phyloP scores from a whole-genome alignment of 75 land plant genomes.

The Isoetes taiwanensis region DNA sequence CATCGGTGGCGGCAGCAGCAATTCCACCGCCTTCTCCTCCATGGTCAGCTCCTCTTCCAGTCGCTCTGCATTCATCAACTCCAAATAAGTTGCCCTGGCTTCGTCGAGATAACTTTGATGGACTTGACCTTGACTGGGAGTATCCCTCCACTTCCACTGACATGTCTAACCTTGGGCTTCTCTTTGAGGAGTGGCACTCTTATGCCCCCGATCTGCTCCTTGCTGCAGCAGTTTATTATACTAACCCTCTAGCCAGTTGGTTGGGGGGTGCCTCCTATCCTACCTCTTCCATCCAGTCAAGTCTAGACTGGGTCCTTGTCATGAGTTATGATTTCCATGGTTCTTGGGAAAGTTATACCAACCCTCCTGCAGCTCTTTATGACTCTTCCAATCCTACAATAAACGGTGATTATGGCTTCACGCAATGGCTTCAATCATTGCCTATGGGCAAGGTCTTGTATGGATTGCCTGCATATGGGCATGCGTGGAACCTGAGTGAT shows the following conservation, averaged over 20 bases:
- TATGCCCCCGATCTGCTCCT: neutral
- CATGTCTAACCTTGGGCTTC: neutral
- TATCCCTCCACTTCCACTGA: neutral
- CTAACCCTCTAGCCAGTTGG: neutral
- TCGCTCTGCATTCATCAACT: neutral
- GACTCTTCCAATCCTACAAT: slow-evolving; percentile 1
- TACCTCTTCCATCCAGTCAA: neutral
- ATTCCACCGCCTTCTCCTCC: neutral
- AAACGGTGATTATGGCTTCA: slow-evolving; percentile 1
- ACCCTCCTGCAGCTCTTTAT: neutral
- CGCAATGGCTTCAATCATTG: slow-evolving; percentile 1
- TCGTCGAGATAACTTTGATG: neutral
- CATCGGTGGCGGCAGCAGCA: neutral
- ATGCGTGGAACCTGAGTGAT: neutral
- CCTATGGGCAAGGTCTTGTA: neutral
- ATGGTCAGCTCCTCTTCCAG: neutral
- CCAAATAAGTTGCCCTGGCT: neutral
- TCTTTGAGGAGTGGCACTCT: neutral
- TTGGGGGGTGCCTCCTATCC: neutral
- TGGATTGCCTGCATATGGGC: neutral
- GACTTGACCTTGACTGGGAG: slow-evolving; percentile 5
- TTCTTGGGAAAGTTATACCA: neutral
- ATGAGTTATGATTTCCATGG: slow-evolving; percentile 6
- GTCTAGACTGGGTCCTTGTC: slow-evolving; percentile 1
- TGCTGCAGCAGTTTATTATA: neutral